phyloP scores from a whole-genome alignment of 2,329 filamentous ascomycete species.

The Verticillium nubilum region DNA sequence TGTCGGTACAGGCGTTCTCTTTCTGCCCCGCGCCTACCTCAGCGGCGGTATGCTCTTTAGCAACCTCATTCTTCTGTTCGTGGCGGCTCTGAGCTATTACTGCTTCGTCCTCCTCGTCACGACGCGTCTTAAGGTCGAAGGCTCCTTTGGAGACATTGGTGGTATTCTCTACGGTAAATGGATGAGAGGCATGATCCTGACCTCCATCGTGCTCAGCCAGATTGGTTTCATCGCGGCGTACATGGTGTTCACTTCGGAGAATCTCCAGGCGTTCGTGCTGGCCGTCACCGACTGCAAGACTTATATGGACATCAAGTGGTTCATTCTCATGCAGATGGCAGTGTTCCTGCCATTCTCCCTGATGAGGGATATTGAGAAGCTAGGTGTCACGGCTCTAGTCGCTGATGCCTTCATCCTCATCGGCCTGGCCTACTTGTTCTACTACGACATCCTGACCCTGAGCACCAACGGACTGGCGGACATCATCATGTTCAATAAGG shows the following conservation, averaged over 20 bases:
- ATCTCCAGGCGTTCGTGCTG: slow-evolving; percentile 88
- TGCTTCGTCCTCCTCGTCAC: slow-evolving; percentile 93
- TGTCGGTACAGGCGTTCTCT: slow-evolving; percentile 91
- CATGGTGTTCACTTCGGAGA: slow-evolving; percentile 94
- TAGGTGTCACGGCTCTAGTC: slow-evolving; percentile 88
- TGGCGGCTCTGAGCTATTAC: slow-evolving; percentile 88
- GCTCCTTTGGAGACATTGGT: slow-evolving; percentile 97
- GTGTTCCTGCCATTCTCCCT: slow-evolving; percentile 93
- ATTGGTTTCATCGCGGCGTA: slow-evolving; percentile 93
- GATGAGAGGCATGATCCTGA: slow-evolving; percentile 82
- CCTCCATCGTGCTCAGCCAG: slow-evolving; percentile 91
- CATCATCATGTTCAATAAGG: slow-evolving; percentile 83
- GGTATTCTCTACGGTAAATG: slow-evolving; percentile 85
- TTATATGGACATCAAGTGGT: slow-evolving; percentile 77
- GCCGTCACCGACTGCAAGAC: slow-evolving; percentile 86
- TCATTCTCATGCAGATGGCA: slow-evolving; percentile 92
- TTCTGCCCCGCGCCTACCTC: slow-evolving; percentile 85
- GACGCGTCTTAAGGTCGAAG: slow-evolving; percentile 77
- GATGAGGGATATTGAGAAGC: slow-evolving; percentile 93
- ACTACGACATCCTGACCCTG: slow-evolving; percentile 87
- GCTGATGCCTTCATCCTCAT: slow-evolving; percentile 93
- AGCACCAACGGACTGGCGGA: slow-evolving; percentile 72
- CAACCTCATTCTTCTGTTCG: slow-evolving; percentile 79
- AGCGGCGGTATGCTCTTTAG: slow-evolving; percentile 98
- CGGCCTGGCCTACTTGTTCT: slow-evolving; percentile 89